These are phyloP conservation scores for Petunia axillaris DNA, from an alignment of 257 asterid genomes.

Conservation along the genomic window DNA sequence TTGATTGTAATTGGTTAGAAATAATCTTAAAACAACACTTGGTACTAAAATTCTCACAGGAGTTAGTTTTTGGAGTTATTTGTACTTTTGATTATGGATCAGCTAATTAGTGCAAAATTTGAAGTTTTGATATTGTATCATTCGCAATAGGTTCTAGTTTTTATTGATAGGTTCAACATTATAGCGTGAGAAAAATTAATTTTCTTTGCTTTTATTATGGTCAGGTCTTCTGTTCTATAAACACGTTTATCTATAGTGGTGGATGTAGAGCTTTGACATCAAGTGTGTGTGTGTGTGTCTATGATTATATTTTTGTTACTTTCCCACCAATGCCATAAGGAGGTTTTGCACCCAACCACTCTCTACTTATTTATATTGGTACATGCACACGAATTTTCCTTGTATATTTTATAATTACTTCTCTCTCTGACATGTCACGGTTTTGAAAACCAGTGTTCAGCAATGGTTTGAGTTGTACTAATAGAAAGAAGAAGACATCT, in stretches of 20 bases:
- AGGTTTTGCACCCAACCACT: neutral
- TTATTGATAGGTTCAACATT: neutral
- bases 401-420: neutral
- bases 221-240: neutral
- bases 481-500: slow-evolving; percentile 80
- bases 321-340: neutral
- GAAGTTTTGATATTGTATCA: neutral
- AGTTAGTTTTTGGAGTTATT: neutral
- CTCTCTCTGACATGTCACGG: slow-evolving; percentile 15
- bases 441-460: slow-evolving; percentile 60
- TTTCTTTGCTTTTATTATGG: neutral
- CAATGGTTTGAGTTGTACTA: slow-evolving; percentile 97
- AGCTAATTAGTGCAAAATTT: neutral
- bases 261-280: slow-evolving; percentile 13
- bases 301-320: neutral
- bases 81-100: neutral
- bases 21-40: no score
- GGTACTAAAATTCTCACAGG: neutral
- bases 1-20: neutral
- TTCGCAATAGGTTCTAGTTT: neutral
- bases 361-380: neutral
- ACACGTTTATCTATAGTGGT: neutral
- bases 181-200: neutral
- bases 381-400: neutral
- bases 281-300: neutral